A percentile compares a stretch with the other conserved stretches of the same genome.
These are phyloP conservation scores for Blastobotrys capitulatus DNA, from an alignment of 1,139 yeast genomes.

Conservation along the genomic window DNA sequence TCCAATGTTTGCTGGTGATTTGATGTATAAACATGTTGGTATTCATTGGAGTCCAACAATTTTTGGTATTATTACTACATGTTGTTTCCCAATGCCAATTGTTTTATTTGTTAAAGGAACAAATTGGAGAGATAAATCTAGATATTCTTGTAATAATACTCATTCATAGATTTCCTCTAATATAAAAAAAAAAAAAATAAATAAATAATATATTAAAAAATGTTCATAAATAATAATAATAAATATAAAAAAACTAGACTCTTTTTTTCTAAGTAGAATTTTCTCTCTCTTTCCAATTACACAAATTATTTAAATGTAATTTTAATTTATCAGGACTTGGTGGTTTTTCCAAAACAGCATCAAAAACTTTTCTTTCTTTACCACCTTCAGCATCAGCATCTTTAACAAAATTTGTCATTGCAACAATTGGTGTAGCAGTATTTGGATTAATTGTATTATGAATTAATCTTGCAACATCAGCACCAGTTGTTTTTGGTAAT, in stretches of 20 bases:
- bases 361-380: conserved; percentile 43
- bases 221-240: background rate
- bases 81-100: conserved; percentile 19
- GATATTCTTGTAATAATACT: conserved; percentile 4
- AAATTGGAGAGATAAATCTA: conserved; percentile 4
- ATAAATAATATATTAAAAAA: no score
- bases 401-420: conserved; percentile 65
- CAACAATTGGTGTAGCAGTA: conserved; percentile 70
- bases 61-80: conserved; percentile 34
- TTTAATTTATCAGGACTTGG: conserved; percentile 45
- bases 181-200: no score
- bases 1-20: conserved; percentile 56
- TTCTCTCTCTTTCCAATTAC: conserved; percentile 28
- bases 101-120: conserved; percentile 5
- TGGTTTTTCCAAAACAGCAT: conserved; percentile 73
- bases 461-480: conserved; percentile 73
- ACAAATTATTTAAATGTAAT: conserved; percentile 25
- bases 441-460: conserved; percentile 73
- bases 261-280: no score
- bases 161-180: background rate
- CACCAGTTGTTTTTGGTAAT: conserved; percentile 55
- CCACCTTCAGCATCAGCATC: conserved; percentile 47
- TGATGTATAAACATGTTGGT: conserved; percentile 48
- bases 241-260: background rate
- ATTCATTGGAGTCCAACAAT: conserved; percentile 55